Percentiles rank a stretch among this genome's conserved stretches.
These are phyloP conservation scores for Caryocar brasiliense DNA, from an alignment of 441 rosid species.

Conservation along the genomic window DNA sequence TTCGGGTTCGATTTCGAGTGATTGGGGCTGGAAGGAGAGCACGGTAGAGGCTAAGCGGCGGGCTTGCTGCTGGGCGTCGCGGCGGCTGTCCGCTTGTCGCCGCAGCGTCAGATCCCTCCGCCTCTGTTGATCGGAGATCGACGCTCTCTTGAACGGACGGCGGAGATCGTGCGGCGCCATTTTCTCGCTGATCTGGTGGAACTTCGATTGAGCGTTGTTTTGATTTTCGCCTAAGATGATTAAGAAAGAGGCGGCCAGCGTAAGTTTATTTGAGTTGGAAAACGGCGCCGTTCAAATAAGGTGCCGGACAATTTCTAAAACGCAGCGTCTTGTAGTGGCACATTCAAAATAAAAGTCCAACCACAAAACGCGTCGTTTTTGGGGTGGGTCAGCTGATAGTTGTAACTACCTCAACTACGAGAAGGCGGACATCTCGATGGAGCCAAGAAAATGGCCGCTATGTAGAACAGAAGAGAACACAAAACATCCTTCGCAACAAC, in stretches of 20 bases:
- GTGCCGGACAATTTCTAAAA: too few species aligned
- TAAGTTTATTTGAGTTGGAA: too few species aligned
- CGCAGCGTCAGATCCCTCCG: constrained; percentile 69
- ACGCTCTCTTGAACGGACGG: constrained; percentile 76
- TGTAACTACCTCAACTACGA: constrained; percentile 15
- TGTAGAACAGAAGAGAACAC: not conserved
- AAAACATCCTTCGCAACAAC: not conserved
- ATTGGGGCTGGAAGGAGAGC: constrained; percentile 42
- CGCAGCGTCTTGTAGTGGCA: too few species aligned
- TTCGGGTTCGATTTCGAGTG: constrained; percentile 31
- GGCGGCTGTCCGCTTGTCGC: constrained; percentile 71
- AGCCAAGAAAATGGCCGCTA: too few species aligned
- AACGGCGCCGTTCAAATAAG: too few species aligned
- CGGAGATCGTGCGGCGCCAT: constrained; percentile 79
- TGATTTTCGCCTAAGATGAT: too few species aligned
- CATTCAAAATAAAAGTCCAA: too few species aligned
- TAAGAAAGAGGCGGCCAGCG: too few species aligned
- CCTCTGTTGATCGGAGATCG: constrained; percentile 79
- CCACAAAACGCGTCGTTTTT: too few species aligned
- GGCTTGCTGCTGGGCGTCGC: constrained; percentile 78
- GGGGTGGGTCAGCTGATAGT: not conserved
- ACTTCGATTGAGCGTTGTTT: not conserved
- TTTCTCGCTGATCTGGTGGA: not conserved
- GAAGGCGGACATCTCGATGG: constrained; percentile 34
- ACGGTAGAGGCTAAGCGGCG: constrained; percentile 73